These are phyloP conservation scores for Ustilago esculenta DNA, from an alignment of 1,284 basidiomycete genomes.

Conservation along the genomic window DNA sequence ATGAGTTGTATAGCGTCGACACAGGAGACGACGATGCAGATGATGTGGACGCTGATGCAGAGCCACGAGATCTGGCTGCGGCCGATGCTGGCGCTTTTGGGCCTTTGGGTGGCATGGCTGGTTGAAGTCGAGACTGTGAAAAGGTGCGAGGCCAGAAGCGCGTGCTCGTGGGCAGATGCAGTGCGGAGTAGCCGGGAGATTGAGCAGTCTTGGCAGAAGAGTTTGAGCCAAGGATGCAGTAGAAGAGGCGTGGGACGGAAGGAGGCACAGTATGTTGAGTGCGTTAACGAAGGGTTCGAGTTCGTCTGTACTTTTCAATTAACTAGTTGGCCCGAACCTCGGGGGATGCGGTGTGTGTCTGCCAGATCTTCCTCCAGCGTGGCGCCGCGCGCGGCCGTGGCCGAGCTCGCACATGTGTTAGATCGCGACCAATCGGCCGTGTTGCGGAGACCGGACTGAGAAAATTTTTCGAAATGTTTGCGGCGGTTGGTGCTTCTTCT, in stretches of 20 bases:
- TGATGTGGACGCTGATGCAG: constrained; percentile 17
- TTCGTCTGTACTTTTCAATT: too few species aligned
- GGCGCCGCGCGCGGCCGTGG: too few species aligned
- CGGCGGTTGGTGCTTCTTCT: background rate
- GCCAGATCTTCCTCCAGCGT: constrained; percentile 26
- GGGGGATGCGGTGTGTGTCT: background rate
- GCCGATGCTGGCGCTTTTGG: constrained; percentile 19
- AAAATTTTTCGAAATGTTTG: constrained; percentile 24
- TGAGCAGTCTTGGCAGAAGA: too few species aligned
- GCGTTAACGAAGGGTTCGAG: too few species aligned
- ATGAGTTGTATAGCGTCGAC: constrained; percentile 76
- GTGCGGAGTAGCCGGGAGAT: too few species aligned
- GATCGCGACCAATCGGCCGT: constrained; percentile 20
- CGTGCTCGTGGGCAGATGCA: too few species aligned
- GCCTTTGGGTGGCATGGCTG: constrained; percentile 37
- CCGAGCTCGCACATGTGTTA: constrained; percentile 2
- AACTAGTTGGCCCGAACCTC: constrained; percentile 35
- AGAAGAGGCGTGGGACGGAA: too few species aligned
- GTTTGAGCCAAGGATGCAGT: too few species aligned
- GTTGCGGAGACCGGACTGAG: background rate
- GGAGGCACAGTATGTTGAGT: too few species aligned
- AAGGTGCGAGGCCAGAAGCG: background rate
- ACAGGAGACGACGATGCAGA: constrained; percentile 24
- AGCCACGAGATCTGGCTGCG: constrained; percentile 15
- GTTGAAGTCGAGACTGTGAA: too few species aligned